These are phyloP conservation scores for Aspergillus baeticus DNA, from an alignment of 495 filamentous ascomycete species.

Conservation along the genomic window DNA sequence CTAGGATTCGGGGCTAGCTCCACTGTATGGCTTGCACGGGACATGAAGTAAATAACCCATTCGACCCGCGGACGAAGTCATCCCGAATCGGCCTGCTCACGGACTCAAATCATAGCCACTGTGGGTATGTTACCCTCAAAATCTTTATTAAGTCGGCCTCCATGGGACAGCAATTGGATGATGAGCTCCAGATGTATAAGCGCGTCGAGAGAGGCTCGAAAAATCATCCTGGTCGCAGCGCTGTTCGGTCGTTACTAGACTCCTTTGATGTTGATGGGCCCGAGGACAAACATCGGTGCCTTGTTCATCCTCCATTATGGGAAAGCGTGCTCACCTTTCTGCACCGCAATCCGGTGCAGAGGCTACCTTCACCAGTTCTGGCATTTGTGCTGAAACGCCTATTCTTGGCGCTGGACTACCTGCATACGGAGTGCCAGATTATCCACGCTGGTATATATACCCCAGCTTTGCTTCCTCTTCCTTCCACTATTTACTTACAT, in stretches of 20 bases:
- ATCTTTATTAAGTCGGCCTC: conserved; percentile 28
- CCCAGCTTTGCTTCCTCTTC: background rate
- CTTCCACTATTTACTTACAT: background rate
- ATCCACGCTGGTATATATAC: conserved; percentile 34
- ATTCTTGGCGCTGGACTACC: conserved; percentile 43
- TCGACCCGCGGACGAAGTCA: too few relatives aligned
- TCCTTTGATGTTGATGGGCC: conserved; percentile 32
- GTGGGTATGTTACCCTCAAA: conserved; percentile 24
- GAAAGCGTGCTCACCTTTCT: conserved; percentile 39
- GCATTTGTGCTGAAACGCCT: conserved; percentile 29
- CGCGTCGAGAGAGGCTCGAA: conserved; percentile 18
- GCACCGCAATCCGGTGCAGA: conserved; percentile 26
- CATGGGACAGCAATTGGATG: conserved; percentile 27
- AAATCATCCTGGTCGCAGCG: conserved; percentile 24
- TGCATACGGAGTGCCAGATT: conserved; percentile 48
- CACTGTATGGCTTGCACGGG: conserved; percentile 35
- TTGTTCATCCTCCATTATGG: conserved; percentile 43
- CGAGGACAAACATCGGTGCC: conserved; percentile 39
- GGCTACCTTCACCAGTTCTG: conserved; percentile 21
- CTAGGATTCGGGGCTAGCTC: conserved; percentile 26
- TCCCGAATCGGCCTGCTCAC: background rate
- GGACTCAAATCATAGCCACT: conserved; percentile 2
- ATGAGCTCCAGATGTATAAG: conserved; percentile 36
- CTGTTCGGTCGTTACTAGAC: conserved; percentile 29
- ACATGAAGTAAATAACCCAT: conserved; percentile 27